Base-by-base conservation (phyloP, 441 rosid species). In the Croton laevigatus region DNA sequence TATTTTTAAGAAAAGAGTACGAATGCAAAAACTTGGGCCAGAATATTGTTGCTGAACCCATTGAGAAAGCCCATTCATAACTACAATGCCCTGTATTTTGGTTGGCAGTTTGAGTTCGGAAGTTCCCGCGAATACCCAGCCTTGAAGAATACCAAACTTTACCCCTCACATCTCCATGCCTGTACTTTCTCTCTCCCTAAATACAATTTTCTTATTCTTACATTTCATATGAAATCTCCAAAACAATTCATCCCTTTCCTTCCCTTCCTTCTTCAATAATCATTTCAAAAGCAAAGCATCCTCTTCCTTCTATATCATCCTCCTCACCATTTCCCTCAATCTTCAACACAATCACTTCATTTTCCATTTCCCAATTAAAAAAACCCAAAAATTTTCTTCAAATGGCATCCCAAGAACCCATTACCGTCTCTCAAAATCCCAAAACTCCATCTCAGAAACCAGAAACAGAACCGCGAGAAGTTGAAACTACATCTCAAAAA, bases 231-330 rank as follows among this genome's bases (percentile, higher is more conserved):
- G 34, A 63, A 44, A 36, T 76, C 72, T 79, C 73, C 40, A 59
- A 78, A 79, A 82, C 94, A 86, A 88, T 34, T 44, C 9, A 61
- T 89, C 88, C 97, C 81, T 91, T 91, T 66, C 89, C 94, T 85
- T 64, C 86, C 82, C 79, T 75, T 70, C 79, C 66, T 17, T 76
- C 75, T 84, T 78, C 77, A 59, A 60, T 16, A 38, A 51, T 75
- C 74, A 1, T 75, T 74, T 74, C 75, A 65, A 74, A 82, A 78
- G 83, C 58, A 81, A 85, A 80, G 83, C 71, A 78, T 65, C 78
- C 51, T 14, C 52, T 11, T 53, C 38, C 77, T 53, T 59, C 69
- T 72, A 78, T 87, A 78, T 81, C 36, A 75, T 69, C 78, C 42
- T 55, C 85, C 68, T 69, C 69, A 37, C 48, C 53, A 48, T 48